These are phyloP conservation scores for Phytopythium helicoides DNA, from an alignment of 352 stramenopile genomes.

Conservation along the genomic window DNA sequence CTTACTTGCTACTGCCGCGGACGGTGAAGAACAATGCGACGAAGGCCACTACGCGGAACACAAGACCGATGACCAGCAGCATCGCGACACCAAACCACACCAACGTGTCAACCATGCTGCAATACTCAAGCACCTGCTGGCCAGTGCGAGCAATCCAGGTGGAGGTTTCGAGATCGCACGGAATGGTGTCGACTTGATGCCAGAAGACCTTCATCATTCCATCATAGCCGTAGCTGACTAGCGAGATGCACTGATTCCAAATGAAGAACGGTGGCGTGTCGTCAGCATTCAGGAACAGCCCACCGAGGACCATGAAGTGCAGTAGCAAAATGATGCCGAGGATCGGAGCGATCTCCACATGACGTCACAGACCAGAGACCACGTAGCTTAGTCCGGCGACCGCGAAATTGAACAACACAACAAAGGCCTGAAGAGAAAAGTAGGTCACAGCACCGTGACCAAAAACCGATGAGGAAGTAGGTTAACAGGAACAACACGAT, in stretches of 20 bases:
- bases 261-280: slow-evolving; percentile 40
- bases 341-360: slow-evolving; percentile 33
- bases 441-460: slow-evolving; percentile 23
- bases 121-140: slow-evolving; percentile 35
- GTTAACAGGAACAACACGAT: slow-evolving; percentile 29
- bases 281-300: slow-evolving; percentile 40
- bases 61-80: slow-evolving; percentile 29
- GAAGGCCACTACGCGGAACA: slow-evolving; percentile 33
- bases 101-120: slow-evolving; percentile 30
- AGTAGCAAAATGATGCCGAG: slow-evolving; percentile 44
- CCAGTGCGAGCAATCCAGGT: slow-evolving; percentile 30
- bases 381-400: slow-evolving; percentile 37
- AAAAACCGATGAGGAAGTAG: slow-evolving; percentile 52
- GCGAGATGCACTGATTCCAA: too few relatives aligned
- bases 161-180: slow-evolving; percentile 16
- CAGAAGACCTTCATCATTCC: slow-evolving; percentile 46
- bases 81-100: slow-evolving; percentile 22
- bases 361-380: slow-evolving; percentile 27
- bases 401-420: slow-evolving; percentile 29
- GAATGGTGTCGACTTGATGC: slow-evolving; percentile 29
- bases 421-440: slow-evolving; percentile 32
- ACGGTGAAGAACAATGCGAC: slow-evolving; percentile 27
- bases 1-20: neutral
- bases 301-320: slow-evolving; percentile 46
- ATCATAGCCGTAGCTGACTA: slow-evolving; percentile 52